phyloP scores from a whole-genome alignment of 306 rosid species.

The Comarum palustre region DNA sequence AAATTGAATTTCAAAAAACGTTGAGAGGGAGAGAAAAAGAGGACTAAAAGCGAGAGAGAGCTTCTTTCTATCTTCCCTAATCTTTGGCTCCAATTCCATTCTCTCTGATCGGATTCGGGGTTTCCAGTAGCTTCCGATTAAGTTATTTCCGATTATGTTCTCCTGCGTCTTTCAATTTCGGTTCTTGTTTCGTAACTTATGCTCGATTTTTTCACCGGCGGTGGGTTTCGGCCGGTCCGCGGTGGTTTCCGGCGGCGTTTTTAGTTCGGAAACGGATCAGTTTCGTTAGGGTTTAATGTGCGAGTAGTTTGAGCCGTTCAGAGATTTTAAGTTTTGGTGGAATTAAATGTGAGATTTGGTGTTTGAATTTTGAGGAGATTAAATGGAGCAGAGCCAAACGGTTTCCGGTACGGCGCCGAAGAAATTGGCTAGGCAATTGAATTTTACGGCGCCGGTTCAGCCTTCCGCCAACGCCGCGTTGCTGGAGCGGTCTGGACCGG shows the following conservation, averaged over 20 bases:
- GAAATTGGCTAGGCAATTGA: conserved; percentile 60
- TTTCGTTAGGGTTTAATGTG: not conserved
- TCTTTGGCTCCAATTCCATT: not conserved
- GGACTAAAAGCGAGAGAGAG: conserved; percentile 10
- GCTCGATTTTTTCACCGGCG: not conserved
- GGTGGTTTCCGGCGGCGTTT: conserved; percentile 1
- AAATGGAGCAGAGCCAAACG: conserved; percentile 57
- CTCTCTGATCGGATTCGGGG: not conserved
- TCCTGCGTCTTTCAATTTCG: not conserved
- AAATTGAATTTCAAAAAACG: conserved; percentile 58
- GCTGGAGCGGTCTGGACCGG: conserved; percentile 18
- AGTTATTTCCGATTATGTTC: not conserved
- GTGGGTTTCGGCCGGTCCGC: not conserved
- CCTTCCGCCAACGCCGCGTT: not conserved
- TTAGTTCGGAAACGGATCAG: conserved; percentile 9
- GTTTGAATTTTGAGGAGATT: not conserved
- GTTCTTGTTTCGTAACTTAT: not conserved
- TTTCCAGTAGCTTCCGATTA: not conserved
- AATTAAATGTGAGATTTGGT: conserved; percentile 10
- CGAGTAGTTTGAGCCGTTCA: not conserved
- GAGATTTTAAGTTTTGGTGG: not conserved
- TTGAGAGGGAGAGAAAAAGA: conserved; percentile 30
- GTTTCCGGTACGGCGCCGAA: conserved; percentile 34
- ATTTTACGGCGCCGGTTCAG: conserved; percentile 39
- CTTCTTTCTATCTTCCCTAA: conserved; percentile 7